Conservation (phyloP, 305 asterid genomes). For the Salvia sclarea region DNA sequence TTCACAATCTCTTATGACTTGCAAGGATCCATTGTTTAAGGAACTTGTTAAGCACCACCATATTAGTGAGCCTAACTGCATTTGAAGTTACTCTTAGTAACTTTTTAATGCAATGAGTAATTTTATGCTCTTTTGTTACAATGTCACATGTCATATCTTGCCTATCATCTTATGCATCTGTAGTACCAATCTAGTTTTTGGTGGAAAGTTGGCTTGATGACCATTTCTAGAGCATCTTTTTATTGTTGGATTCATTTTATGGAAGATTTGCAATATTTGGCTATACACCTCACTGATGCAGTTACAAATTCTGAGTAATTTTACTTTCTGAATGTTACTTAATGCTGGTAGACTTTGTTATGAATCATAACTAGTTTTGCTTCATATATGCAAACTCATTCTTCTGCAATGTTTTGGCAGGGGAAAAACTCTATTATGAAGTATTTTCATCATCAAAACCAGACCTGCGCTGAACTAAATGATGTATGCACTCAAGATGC, state of each 20-base stretch:
- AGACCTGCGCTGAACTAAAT: constrained; percentile 41
- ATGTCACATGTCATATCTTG: constrained; percentile 7
- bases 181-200: neutral
- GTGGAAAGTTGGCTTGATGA: constrained; percentile 8
- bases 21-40: constrained; percentile 10
- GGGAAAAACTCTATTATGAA: constrained; percentile 81
- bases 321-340: neutral
- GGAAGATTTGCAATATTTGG: constrained; percentile 17
- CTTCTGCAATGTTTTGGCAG: constrained; percentile 49
- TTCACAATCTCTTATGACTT: constrained; percentile 23
- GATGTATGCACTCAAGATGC: constrained; percentile 43
- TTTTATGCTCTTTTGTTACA: neutral
- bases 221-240: constrained; percentile 10
- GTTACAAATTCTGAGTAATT: constrained; percentile 1
- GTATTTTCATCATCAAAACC: constrained; percentile 61
- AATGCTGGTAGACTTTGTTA: neutral
- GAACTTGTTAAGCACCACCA: constrained; percentile 21
- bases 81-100: neutral
- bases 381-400: constrained; percentile 19
- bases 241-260: constrained; percentile 21
- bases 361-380: constrained; percentile 3
- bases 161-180: constrained; percentile 12
- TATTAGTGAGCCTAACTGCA: constrained; percentile 7
- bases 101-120: neutral
- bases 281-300: neutral